Conservation (phyloP, 345 rosid species). For the Citropsis articulata region DNA sequence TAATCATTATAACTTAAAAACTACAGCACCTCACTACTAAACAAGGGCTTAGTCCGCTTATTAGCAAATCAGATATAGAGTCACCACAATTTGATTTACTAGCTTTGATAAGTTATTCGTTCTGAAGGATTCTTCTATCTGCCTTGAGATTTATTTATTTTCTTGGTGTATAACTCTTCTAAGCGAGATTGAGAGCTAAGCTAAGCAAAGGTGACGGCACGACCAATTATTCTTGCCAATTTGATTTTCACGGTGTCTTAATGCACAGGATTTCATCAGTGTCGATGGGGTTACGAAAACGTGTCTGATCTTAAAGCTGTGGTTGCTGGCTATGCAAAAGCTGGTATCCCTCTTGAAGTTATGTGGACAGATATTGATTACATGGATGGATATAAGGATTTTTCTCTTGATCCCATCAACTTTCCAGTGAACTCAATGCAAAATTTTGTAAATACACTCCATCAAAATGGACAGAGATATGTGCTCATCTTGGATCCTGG, state of each 20-base stretch:
- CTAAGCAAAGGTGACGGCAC: neutral
- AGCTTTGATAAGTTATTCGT: neutral
- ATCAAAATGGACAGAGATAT: constrained; percentile 41
- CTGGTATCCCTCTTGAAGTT: constrained; percentile 46
- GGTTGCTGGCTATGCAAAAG: constrained; percentile 42
- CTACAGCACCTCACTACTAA: no score
- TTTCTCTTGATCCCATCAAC: constrained; percentile 43
- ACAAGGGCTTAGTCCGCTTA: no score
- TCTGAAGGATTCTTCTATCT: neutral
- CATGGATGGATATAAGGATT: constrained; percentile 45
- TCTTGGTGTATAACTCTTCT: neutral
- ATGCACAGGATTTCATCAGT: constrained; percentile 44
- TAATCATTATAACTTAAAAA: no score
- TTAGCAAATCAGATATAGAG: neutral
- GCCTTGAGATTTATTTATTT: neutral
- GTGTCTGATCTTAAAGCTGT: constrained; percentile 33
- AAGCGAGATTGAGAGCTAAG: neutral
- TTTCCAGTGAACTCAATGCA: constrained; percentile 31
- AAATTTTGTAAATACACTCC: constrained; percentile 26
- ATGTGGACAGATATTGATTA: constrained; percentile 54
- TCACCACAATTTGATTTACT: neutral
- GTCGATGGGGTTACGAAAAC: constrained; percentile 38
- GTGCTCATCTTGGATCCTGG: constrained; percentile 37
- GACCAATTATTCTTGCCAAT: neutral
- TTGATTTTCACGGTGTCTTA: neutral